A percentile compares a stretch with the other conserved stretches of the same genome.
Evolutionary conservation across 495 filamentous ascomycete species (phyloP).

Genomic region (Choiromyces venosus): DNA sequence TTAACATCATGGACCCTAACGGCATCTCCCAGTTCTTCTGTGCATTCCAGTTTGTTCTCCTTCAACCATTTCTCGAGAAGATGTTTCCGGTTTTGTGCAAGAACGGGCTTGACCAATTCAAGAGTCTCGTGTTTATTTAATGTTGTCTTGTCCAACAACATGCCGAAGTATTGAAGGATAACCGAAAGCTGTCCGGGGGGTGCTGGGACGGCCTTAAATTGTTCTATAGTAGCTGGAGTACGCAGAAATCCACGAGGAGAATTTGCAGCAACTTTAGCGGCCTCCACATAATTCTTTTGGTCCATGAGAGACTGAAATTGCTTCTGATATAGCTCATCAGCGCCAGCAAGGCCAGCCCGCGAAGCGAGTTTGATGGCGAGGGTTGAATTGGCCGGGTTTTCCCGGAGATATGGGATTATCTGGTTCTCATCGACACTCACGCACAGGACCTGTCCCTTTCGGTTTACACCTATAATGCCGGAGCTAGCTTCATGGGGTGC

Average conservation of each 20-base stretch:
- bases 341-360: constrained; percentile 84
- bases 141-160: constrained; percentile 88
- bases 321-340: constrained; percentile 86
- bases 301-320: constrained; percentile 82
- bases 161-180: constrained; percentile 95
- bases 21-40: constrained; percentile 91
- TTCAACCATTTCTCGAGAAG: constrained; percentile 95
- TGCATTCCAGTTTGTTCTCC: constrained; percentile 90
- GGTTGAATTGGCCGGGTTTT: constrained; percentile 85
- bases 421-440: constrained; percentile 87
- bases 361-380: constrained; percentile 95
- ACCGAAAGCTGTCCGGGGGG: constrained; percentile 74
- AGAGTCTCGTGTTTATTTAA: constrained; percentile 90
- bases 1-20: constrained; percentile 81
- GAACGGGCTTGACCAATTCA: constrained; percentile 84
- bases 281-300: constrained; percentile 71
- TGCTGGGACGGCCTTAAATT: constrained; percentile 78
- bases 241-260: constrained; percentile 93
- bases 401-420: constrained; percentile 86
- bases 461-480: constrained; percentile 91
- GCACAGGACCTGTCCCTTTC: constrained; percentile 91
- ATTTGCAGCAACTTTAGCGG: constrained; percentile 92
- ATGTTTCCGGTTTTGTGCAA: constrained; percentile 90
- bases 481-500: constrained; percentile 73
- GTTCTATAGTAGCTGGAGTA: constrained; percentile 86